phyloP scores from a whole-genome alignment of 2,329 filamentous ascomycete species.

The Didymella exigua region DNA sequence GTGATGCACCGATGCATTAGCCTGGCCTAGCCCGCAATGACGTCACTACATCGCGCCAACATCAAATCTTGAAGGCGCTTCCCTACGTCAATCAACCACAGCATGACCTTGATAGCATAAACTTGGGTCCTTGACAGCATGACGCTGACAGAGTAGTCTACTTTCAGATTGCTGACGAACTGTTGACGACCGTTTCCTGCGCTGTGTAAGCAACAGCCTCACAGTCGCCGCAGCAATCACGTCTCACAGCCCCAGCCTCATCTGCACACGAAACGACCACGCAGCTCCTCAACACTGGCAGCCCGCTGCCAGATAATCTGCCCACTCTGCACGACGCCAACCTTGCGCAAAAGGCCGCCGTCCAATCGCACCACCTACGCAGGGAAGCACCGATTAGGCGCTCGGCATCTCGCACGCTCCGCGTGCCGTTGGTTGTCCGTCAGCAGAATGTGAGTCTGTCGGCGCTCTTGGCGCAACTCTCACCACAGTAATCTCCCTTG shows the following conservation, averaged over 20 bases:
- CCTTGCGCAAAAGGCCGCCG: not conserved
- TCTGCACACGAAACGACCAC: conserved; percentile 12
- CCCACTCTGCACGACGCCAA: conserved; percentile 7
- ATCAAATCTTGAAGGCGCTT: conserved; percentile 14
- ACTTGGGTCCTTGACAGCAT: not conserved
- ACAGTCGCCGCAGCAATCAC: conserved; percentile 30
- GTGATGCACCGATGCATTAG: conserved; percentile 26
- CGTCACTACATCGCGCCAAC: conserved; percentile 27
- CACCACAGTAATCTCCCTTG: conserved; percentile 10
- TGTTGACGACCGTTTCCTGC: conserved; percentile 2
- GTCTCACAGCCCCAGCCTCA: conserved; percentile 17
- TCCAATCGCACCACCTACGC: conserved; percentile 19
- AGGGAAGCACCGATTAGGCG: conserved; percentile 21
- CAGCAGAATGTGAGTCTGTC: conserved; percentile 1
- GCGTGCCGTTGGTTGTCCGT: conserved; percentile 13
- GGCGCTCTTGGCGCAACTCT: conserved; percentile 6
- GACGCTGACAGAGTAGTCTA: not conserved
- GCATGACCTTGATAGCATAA: not conserved
- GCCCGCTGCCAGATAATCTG: conserved; percentile 14
- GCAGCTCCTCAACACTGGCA: conserved; percentile 1
- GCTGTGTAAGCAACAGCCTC: conserved; percentile 23
- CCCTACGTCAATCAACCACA: conserved; percentile 16
- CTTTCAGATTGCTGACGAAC: not conserved
- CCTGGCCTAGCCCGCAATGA: conserved; percentile 22
- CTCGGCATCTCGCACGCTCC: conserved; percentile 32